Evolutionary conservation across 1,284 basidiomycete species (phyloP), one percentile per base, ranked within the genome.

Genomic region (Inonotus obliquus): DNA sequence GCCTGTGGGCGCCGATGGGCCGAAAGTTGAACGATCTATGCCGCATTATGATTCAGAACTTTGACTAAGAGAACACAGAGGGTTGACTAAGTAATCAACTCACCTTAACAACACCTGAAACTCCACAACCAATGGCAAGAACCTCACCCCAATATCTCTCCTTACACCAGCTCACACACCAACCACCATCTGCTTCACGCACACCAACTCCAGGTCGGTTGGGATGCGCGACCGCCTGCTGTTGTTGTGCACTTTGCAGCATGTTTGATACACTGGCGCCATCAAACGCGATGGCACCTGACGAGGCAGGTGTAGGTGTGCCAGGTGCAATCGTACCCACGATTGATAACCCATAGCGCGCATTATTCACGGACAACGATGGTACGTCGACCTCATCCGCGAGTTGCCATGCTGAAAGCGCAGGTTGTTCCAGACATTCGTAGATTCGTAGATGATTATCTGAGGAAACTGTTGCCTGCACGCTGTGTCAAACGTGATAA

Each of bases 101-200:
- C 49, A 94, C 91, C 73, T 94, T 92, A 52, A 96, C 78, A 17
- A 84, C 73, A 0, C 91, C 89, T 63, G 77, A 83, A 1, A 83
- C 80, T 1, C 94, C 94, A 57, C 83, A 83, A 1, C 85, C 84
- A 0, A 85, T 86, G 13, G 91, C 93, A 48, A 97, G 76, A 25
- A 96, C 72, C 69, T 94, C 91, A 0, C 95, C 94, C 93, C 94
- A 96, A 74, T 94, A 96, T 63, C 83, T 81, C 68, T 98, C 95
- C 69, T 92, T 92, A 73, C 94, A 97, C 94, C 94, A 98, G 21
- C 89, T 90, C 49, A 98, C 73, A 63, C 87, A 89, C 93, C 94
- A 97, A 0, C 92, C 95, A 9, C 94, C 94, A 63, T 92, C 88
- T 1, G 92, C 92, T 71, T 92, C 91, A 35, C 84, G 77, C 66